Base-by-base conservation (phyloP, 345 rosid genomes). In the Eucalyptus urophylla region DNA sequence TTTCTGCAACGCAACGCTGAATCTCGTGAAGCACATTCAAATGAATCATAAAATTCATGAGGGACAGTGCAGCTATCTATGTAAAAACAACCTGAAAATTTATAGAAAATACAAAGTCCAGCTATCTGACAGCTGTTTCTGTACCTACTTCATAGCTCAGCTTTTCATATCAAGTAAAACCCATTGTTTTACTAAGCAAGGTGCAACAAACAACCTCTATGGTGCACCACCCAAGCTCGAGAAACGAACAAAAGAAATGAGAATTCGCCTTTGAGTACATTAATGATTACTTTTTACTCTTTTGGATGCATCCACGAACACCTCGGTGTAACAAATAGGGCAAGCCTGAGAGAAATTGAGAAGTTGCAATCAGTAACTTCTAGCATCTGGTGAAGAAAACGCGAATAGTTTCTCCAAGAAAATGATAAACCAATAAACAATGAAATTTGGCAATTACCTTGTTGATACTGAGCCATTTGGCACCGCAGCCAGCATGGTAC, bases 381-480 rank as follows among this genome's bases (percentile, higher is more conserved):
- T 53, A 49, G 56, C 8, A 16, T 33, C 45, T 76, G 85, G 47
- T 11, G 9, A 76, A 76, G 85, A 21, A 76, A 76, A 76, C 14
- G 9, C 8, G 8, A 76, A 44, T 6, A 10, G 29, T 51, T 86
- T 86, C 85, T 76, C 47, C 29, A 76, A 27, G 47, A 37, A 67
- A 50, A 88, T 47, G 86, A 27, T 16, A 60, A n/a, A 37, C 11
- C 13, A 56, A 44, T 49, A 72, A 56, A 53, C 51, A 87, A 53
- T 86, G 50, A 54, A 80, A 72, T 22, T 37, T 13, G 14, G 22
- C 49, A 37, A 89, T 87, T 90, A 96, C 99, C 97, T 97, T 98
- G 92, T 95, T 98, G 93, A 97, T 98, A 95, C 95, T 93, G 89
- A 98, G 99, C 99, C 99, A 98, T 92, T 93, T 94, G 40, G 96